phyloP scores from a whole-genome alignment of 805 yeast species.

The Jamesozyma rosinii region DNA sequence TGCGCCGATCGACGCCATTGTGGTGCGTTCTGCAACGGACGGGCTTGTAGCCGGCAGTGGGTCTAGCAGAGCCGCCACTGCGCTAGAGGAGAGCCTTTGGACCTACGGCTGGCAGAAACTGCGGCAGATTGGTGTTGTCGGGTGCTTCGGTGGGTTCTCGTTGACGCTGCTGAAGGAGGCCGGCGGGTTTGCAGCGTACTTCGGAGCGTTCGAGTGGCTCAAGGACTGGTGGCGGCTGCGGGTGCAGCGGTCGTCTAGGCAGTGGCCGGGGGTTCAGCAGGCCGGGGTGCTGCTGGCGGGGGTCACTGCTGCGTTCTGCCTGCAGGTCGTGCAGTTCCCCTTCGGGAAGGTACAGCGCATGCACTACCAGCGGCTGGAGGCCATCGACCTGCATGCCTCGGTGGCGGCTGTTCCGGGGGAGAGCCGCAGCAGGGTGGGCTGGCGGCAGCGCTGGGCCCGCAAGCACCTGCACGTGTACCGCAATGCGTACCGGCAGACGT shows the following conservation, averaged over 20 bases:
- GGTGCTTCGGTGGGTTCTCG: constrained; percentile 86
- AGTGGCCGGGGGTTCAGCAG: constrained; percentile 22
- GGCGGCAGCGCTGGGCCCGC: too few relatives aligned
- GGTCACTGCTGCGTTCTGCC: constrained; percentile 69
- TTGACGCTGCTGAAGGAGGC: constrained; percentile 69
- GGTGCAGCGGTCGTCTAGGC: constrained; percentile 33
- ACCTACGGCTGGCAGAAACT: constrained; percentile 60
- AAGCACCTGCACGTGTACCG: not conserved
- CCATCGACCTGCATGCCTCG: constrained; percentile 23
- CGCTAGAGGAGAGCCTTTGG: constrained; percentile 65
- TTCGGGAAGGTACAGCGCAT: constrained; percentile 68
- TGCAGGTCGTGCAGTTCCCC: constrained; percentile 78
- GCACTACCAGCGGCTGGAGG: constrained; percentile 71
- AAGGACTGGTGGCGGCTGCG: constrained; percentile 56
- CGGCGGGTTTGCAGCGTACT: constrained; percentile 77
- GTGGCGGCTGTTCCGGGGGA: not conserved
- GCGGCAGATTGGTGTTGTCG: constrained; percentile 63
- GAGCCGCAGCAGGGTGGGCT: too few relatives aligned
- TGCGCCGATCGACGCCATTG: constrained; percentile 88
- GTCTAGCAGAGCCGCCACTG: too few relatives aligned
- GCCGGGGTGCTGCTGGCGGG: constrained; percentile 63
- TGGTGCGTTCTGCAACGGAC: constrained; percentile 67
- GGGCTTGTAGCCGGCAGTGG: constrained; percentile 47
- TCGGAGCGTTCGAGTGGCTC: constrained; percentile 68
- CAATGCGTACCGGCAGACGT: constrained; percentile 62